Evolutionary conservation across 140 eudicot species (phyloP), one percentile per base, ranked within the genome.

Genomic region (Stevia rebaudiana): DNA sequence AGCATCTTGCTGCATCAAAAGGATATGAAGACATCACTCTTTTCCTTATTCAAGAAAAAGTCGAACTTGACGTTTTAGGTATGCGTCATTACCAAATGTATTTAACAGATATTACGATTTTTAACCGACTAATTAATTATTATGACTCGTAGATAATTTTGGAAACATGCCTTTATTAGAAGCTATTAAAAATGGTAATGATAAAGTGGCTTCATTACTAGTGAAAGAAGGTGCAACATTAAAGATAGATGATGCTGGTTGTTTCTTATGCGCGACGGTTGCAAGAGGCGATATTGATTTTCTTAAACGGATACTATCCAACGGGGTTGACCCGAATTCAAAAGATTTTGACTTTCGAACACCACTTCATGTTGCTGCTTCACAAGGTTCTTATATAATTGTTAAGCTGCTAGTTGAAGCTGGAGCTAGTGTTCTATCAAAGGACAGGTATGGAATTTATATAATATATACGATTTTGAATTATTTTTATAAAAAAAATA

Each of bases 1-100:
- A 92, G 99, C 99, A 92, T 83, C 87, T 92, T 30, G 94, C 94
- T 73, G 99, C 99, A 79, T 79, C 97, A 40, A 79, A 76, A 81
- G 97, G 99, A 51, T 80, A 75, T 25, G 97, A 83, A 75, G 90
- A 92, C 21, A 78, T 88, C 59, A 74, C 65, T 21, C 53, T 71
- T 48, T 88, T 70, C 82, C 99, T 92, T 52, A 71, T 92, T 75
- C 94, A 85, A 82, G 95, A 85, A 83, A 81, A 79, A 11, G 89
- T 85, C 13, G 95, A 83, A 52, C 25, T 83, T 30, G 71, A 85
- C 41, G 75, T 67, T 23, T 68, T 75, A 83, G 99, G 99, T 88
- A 55, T 11, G 65, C n/a, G n/a, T n/a, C n/a, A 10, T 36, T 59
- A 4, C 65, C 18, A 59, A 18, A 1, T 25, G 10, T 57, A 10